phyloP scores from a whole-genome alignment of 192 early-diverging fungal genomes.

The Obelidium mucronatum region DNA sequence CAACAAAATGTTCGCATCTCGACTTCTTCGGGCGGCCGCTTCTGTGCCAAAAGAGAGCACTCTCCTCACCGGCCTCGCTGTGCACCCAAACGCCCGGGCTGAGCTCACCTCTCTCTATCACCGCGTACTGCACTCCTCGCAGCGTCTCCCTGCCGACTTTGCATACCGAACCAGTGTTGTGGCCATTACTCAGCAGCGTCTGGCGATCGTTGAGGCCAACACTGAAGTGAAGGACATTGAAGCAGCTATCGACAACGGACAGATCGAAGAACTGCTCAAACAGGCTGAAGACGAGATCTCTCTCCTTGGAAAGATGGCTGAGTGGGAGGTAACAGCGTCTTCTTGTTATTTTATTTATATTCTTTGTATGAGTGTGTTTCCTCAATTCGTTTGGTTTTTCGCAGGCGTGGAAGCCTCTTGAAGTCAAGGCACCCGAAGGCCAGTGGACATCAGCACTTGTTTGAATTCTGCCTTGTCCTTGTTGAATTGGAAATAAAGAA shows the following conservation, averaged over 20 bases:
- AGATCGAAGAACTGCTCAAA: constrained; percentile 91
- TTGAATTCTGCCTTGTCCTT: too few species aligned
- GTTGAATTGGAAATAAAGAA: too few species aligned
- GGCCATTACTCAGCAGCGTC: constrained; percentile 76
- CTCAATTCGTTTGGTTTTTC: constrained; percentile 8
- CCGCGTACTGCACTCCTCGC: constrained; percentile 74
- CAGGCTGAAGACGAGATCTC: constrained; percentile 90
- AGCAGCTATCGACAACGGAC: constrained; percentile 74
- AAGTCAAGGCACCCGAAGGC: constrained; percentile 75
- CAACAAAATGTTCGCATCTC: background rate
- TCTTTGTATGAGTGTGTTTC: constrained; percentile 6
- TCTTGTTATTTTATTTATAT: background rate
- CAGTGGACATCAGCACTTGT: constrained; percentile 72
- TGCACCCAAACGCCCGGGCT: constrained; percentile 87
- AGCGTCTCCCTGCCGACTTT: constrained; percentile 75
- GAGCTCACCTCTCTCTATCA: constrained; percentile 85
- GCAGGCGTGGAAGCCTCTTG: constrained; percentile 81
- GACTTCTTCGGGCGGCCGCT: background rate
- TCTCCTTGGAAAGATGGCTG: constrained; percentile 81
- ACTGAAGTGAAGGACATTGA: constrained; percentile 82
- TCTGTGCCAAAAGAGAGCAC: constrained; percentile 61
- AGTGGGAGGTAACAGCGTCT: constrained; percentile 77
- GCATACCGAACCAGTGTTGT: constrained; percentile 86
- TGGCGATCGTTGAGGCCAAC: constrained; percentile 76
- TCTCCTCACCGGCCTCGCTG: constrained; percentile 83